Evolutionary conservation across 305 asterid genomes (phyloP).

Genomic region (Fraxinus nigra): DNA sequence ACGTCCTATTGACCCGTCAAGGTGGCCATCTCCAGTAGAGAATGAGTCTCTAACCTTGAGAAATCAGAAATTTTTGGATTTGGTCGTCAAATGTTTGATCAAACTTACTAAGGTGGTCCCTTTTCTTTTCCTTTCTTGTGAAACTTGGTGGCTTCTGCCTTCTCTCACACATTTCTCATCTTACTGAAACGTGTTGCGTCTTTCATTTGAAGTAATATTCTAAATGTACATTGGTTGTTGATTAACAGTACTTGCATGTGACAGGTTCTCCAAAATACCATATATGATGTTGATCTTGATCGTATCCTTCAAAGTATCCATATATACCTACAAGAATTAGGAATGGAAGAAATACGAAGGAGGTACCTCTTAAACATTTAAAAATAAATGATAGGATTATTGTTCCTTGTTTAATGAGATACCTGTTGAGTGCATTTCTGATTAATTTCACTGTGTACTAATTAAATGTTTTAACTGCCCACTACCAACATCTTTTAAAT

Average conservation of each 20-base stretch:
- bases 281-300: slow-evolving; percentile 92
- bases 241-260: slow-evolving; percentile 13
- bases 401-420: slow-evolving; percentile 15
- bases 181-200: background rate
- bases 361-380: slow-evolving; percentile 47
- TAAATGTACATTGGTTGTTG: background rate
- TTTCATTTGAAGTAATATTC: background rate
- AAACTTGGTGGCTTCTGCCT: background rate
- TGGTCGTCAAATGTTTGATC: slow-evolving; percentile 95
- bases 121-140: background rate
- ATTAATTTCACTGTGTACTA: background rate
- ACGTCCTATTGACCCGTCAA: slow-evolving; percentile 90
- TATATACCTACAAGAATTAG: slow-evolving; percentile 88
- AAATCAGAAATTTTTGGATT: slow-evolving; percentile 94
- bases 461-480: slow-evolving; percentile 7
- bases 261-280: slow-evolving; percentile 94
- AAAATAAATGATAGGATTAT: background rate
- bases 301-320: slow-evolving; percentile 97
- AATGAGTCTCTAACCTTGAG: slow-evolving; percentile 69
- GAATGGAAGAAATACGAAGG: slow-evolving; percentile 96
- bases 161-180: background rate
- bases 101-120: slow-evolving; percentile 87
- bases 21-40: slow-evolving; percentile 94
- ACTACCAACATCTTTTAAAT: slow-evolving; percentile 8
- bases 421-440: background rate